These are phyloP conservation scores for Neonectria ditissima DNA, from an alignment of 2,329 filamentous ascomycete genomes.

Conservation along the genomic window DNA sequence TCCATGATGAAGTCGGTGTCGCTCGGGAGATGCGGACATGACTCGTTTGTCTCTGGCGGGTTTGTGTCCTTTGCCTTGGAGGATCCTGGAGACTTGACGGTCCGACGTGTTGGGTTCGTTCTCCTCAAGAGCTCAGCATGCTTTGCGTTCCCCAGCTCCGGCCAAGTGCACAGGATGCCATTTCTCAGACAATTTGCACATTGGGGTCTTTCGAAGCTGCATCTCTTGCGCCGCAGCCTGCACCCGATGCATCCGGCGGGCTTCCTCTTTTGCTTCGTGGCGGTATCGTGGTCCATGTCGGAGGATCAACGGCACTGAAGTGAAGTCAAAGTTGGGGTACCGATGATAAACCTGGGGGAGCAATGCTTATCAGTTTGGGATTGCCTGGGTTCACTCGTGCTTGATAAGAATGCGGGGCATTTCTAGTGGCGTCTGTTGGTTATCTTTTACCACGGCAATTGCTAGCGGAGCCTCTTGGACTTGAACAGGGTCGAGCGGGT, in stretches of 20 bases:
- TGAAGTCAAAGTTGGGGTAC: not conserved
- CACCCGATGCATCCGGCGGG: slow-evolving; percentile 11
- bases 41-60: too few species aligned
- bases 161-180: slow-evolving; percentile 17
- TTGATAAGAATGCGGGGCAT: not conserved
- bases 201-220: slow-evolving; percentile 9
- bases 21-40: not conserved
- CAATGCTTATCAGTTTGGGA: not conserved
- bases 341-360: not conserved
- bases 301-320: not conserved
- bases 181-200: slow-evolving; percentile 17
- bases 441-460: too few species aligned
- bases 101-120: slow-evolving; percentile 8
- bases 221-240: slow-evolving; percentile 14
- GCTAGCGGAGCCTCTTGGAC: too few species aligned
- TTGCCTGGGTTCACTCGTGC: not conserved
- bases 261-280: not conserved
- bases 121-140: slow-evolving; percentile 13
- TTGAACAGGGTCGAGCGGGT: too few species aligned
- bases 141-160: slow-evolving; percentile 8
- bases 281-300: not conserved
- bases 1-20: not conserved
- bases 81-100: not conserved
- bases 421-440: not conserved
- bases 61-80: not conserved